phyloP scores from a whole-genome alignment of 2,329 filamentous ascomycete genomes.

The Teratosphaeria zuluensis region DNA sequence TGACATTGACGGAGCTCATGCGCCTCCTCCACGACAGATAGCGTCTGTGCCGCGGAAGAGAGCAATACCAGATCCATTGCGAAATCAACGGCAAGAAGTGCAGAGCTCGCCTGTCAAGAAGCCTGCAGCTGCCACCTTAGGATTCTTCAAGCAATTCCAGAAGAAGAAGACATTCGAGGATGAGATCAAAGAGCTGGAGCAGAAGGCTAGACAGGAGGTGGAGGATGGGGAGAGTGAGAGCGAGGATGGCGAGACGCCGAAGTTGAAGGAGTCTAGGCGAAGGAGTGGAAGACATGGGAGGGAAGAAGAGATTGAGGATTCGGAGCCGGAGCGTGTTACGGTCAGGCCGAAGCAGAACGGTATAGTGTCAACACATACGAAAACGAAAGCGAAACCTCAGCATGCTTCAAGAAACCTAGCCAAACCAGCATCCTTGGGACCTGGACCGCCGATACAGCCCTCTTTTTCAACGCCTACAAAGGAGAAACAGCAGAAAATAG shows the following conservation, averaged over 20 bases:
- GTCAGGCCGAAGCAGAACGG: background rate
- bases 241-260: background rate
- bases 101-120: constrained; percentile 3
- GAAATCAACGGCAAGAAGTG: constrained; percentile 6
- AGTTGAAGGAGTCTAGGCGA: background rate
- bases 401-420: background rate
- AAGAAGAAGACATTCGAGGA: constrained; percentile 24
- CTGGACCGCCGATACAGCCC: background rate
- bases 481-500: background rate
- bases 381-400: background rate
- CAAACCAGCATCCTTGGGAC: background rate
- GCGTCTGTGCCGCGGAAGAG: constrained; percentile 7
- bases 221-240: background rate
- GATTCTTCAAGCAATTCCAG: constrained; percentile 23
- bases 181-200: constrained; percentile 22
- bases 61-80: constrained; percentile 12
- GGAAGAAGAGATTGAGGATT: background rate
- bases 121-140: constrained; percentile 4
- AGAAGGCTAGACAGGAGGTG: constrained; percentile 12
- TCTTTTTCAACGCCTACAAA: background rate
- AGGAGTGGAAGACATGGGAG: background rate
- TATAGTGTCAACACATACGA: background rate
- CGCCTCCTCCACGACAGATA: constrained; percentile 3
- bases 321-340: background rate
- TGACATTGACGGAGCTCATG: constrained; percentile 34